Evolutionary conservation across 2,329 filamentous ascomycete species (phyloP).

Genomic region (Ustulina deusta): DNA sequence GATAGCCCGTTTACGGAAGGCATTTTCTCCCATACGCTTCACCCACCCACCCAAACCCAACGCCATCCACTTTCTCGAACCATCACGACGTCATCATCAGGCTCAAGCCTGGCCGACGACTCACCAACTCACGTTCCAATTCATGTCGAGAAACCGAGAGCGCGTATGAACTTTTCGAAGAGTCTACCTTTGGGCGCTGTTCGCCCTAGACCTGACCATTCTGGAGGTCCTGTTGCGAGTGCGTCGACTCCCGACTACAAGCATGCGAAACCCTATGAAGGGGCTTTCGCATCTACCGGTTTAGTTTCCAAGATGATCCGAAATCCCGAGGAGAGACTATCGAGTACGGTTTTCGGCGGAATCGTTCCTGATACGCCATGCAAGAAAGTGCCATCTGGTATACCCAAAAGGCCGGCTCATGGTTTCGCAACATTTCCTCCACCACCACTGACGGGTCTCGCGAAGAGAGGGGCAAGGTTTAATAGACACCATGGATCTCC

Average conservation of each 20-base stretch:
- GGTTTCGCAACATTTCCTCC: conserved; percentile 76
- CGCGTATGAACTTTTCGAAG: conserved; percentile 72
- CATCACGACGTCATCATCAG: conserved; percentile 87
- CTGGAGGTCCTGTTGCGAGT: conserved; percentile 38
- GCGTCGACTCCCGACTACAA: conserved; percentile 85
- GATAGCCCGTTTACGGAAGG: conserved; percentile 73
- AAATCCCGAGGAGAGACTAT: conserved; percentile 75
- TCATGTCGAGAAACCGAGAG: conserved; percentile 65
- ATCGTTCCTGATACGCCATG: conserved; percentile 95
- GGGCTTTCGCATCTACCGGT: conserved; percentile 93
- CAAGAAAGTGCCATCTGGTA: conserved; percentile 70
- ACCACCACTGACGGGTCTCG: conserved; percentile 63
- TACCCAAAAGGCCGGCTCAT: conserved; percentile 62
- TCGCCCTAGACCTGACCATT: conserved; percentile 45
- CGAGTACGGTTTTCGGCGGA: conserved; percentile 63
- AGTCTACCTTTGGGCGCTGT: conserved; percentile 69
- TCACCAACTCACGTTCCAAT: conserved; percentile 70
- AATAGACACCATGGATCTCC: conserved; percentile 80
- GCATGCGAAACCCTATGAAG: conserved; percentile 78
- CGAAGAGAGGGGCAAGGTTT: conserved; percentile 71
- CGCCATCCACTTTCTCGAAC: conserved; percentile 89
- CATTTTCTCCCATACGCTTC: conserved; percentile 62
- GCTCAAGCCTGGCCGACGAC: conserved; percentile 81
- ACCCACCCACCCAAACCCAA: conserved; percentile 60
- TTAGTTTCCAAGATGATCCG: conserved; percentile 95